A percentile compares a stretch with the other conserved stretches of the same genome.
Evolutionary conservation across 2,329 filamentous ascomycete species (phyloP).

Genomic region (Periconia sp.): DNA sequence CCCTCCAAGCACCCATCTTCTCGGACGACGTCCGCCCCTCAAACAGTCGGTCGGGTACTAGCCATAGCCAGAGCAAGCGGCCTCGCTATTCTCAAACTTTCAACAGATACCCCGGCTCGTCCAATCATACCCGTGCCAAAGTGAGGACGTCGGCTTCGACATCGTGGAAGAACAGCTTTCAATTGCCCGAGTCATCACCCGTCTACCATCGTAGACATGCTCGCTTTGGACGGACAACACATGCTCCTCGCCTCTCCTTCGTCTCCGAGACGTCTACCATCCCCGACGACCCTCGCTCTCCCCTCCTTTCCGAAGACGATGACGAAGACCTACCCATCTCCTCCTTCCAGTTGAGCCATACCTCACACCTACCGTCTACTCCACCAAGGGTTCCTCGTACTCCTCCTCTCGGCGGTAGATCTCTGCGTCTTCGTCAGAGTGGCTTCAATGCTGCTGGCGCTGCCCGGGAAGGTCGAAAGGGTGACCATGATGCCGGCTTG

Average conservation of each 20-base stretch:
- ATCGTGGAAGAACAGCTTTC: slow-evolving; percentile 76
- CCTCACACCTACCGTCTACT: slow-evolving; percentile 69
- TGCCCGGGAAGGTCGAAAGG: slow-evolving; percentile 57
- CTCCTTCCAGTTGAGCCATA: slow-evolving; percentile 65
- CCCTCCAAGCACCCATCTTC: slow-evolving; percentile 79
- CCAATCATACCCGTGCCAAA: slow-evolving; percentile 69
- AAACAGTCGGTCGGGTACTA: slow-evolving; percentile 62
- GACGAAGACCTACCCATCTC: slow-evolving; percentile 77
- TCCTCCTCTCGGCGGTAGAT: slow-evolving; percentile 42
- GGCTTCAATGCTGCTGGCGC: slow-evolving; percentile 43
- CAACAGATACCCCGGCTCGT: slow-evolving; percentile 44
- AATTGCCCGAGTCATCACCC: slow-evolving; percentile 83
- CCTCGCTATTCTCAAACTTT: slow-evolving; percentile 34
- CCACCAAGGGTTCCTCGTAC: slow-evolving; percentile 62
- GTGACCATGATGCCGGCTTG: slow-evolving; percentile 81
- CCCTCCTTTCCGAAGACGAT: slow-evolving; percentile 72
- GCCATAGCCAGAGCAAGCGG: slow-evolving; percentile 43
- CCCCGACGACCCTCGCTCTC: slow-evolving; percentile 62
- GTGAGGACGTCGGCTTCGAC: slow-evolving; percentile 57
- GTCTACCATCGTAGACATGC: slow-evolving; percentile 74
- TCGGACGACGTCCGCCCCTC: slow-evolving; percentile 71
- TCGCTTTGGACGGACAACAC: slow-evolving; percentile 66
- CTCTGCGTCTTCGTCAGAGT: slow-evolving; percentile 44
- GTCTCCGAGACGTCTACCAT: slow-evolving; percentile 72
- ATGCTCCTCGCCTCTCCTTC: slow-evolving; percentile 75